Base-by-base conservation (phyloP, 1,284 basidiomycete genomes). In the Phellopilus nigrolimitatus region DNA sequence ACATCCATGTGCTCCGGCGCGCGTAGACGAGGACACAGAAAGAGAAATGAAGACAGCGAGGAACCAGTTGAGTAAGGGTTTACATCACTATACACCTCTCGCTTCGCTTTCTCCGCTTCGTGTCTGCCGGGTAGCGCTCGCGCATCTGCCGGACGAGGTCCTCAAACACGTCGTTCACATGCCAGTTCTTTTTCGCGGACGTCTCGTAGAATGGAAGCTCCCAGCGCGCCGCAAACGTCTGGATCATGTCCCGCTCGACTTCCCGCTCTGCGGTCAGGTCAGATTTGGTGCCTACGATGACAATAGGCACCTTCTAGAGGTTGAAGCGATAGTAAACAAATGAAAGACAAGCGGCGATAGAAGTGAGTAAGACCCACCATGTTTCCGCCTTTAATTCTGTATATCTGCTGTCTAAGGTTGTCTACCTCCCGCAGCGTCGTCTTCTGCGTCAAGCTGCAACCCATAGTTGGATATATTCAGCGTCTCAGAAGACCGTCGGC, bases 251-350 rank as follows among this genome's bases (percentile, higher is more conserved):
- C 38, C 78, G 73, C 17, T 79, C 77, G 3, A 95, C 90, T 62
- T 92, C 88, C 25, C 92, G 79, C 67, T 94, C 91, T 55, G 78
- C 80, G 30, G 77, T 75, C 49, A 94, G 79, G 66, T 95, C 92
- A 54, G 89, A 76, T 67, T 95, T 95, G 48, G 91, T 93, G 38
- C 91, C 91, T 13, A 92, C 90, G 9, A 94, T 77, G 31, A 94
- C 87, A 59, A 95, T 88, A 7, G 91, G 91, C 25, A 88, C 68
- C 33, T 70, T 69, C 82, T 84, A 57, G 33, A 37, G 39, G 25
- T n/a, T n/a, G 27, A 4, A 13, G 33, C 15, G n/a, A n/a, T 28
- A n/a, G 27, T 22, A 25, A 37, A 25, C n/a, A n/a, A 25, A 49
- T 19, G 30, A 47, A 22, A 40, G 25, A 28, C 24, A 25, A 27